A percentile compares a stretch with the other conserved stretches of the same genome.
phyloP scores from a whole-genome alignment of 2,329 filamentous ascomycete genomes.

The Trichoderma sp. region DNA sequence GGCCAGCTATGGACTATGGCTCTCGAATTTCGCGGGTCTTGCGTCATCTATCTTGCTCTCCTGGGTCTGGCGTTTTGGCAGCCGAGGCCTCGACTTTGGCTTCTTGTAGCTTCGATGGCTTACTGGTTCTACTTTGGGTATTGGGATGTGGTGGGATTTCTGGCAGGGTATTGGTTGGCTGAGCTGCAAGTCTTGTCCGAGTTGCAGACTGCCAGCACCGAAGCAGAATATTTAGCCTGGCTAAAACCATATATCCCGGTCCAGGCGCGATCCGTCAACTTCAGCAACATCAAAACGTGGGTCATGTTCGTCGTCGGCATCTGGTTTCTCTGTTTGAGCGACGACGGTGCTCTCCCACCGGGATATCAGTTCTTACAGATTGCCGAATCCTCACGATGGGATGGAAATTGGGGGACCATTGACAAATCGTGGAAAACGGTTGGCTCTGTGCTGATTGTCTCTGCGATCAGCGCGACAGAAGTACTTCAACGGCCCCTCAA shows the following conservation, averaged over 20 bases:
- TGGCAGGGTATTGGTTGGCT: conserved; percentile 15
- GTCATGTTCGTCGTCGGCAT: background rate
- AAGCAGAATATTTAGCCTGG: background rate
- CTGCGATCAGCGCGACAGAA: conserved; percentile 1
- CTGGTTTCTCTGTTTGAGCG: conserved; percentile 14
- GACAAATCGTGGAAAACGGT: conserved; percentile 17
- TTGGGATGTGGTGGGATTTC: conserved; percentile 10
- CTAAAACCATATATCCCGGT: conserved; percentile 13
- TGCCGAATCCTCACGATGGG: conserved; percentile 13
- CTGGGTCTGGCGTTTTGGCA: conserved; percentile 4
- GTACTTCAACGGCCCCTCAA: conserved; percentile 3
- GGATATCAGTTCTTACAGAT: conserved; percentile 14
- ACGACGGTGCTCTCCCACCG: conserved; percentile 11
- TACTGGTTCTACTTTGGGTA: conserved; percentile 16
- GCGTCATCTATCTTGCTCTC: background rate
- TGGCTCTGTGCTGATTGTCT: conserved; percentile 10
- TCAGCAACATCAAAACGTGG: conserved; percentile 3
- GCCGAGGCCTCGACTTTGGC: conserved; percentile 2
- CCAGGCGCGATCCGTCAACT: background rate
- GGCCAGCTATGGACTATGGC: conserved; percentile 18
- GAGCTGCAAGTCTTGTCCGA: conserved; percentile 7
- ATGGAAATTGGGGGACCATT: background rate
- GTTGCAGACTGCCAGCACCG: background rate
- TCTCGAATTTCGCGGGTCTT: conserved; percentile 12
- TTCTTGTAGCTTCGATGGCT: conserved; percentile 5